These are phyloP conservation scores for Suillus sp. DNA, from an alignment of 768 basidiomycete species.

Conservation along the genomic window DNA sequence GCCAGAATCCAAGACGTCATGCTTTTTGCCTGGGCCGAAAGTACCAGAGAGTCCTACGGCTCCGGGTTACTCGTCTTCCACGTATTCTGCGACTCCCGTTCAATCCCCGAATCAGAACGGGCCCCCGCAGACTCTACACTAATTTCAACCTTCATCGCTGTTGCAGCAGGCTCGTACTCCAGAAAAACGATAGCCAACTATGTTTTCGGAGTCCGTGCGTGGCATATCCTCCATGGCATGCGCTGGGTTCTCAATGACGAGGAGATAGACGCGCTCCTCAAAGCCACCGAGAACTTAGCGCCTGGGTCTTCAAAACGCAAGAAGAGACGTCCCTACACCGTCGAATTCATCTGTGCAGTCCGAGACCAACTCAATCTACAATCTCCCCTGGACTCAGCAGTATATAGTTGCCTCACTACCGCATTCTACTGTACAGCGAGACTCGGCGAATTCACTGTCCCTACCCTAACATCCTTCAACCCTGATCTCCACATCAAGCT, in stretches of 20 bases:
- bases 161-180: conserved; percentile 10
- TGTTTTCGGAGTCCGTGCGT: conserved; percentile 24
- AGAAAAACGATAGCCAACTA: conserved; percentile 12
- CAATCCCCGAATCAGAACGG: no score
- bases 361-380: not conserved
- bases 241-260: conserved; percentile 18
- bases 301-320: conserved; percentile 29
- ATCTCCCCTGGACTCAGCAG: not conserved
- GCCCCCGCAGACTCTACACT: no score
- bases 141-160: conserved; percentile 16
- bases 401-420: not conserved
- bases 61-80: no score
- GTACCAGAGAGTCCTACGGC: conserved; percentile 39
- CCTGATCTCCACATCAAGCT: not conserved
- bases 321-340: conserved; percentile 6
- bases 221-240: conserved; percentile 28
- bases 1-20: no score
- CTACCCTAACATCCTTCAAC: no score
- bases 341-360: not conserved
- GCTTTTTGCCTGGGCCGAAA: conserved; percentile 34
- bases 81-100: no score
- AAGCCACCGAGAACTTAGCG: conserved; percentile 5
- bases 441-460: not conserved
- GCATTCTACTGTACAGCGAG: not conserved
- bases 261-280: conserved; percentile 33